These are phyloP conservation scores for Gyromitra esculenta DNA, from an alignment of 2,329 filamentous ascomycete species.

Conservation along the genomic window DNA sequence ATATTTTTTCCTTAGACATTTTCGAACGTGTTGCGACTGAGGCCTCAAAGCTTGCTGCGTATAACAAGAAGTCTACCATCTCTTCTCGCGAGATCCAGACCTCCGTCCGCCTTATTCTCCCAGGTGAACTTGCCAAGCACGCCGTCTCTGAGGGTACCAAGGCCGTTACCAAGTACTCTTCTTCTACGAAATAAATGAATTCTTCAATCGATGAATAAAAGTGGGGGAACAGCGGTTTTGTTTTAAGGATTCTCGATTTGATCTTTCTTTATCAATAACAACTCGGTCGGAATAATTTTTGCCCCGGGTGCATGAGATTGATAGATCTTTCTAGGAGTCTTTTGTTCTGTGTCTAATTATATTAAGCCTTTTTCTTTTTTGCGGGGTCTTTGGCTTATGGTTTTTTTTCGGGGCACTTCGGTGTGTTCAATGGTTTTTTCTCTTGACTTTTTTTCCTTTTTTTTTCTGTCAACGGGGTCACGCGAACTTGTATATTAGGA, in stretches of 20 bases:
- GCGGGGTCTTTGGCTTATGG: constrained; percentile 53
- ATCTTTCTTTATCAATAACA: constrained; percentile 45
- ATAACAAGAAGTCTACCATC: constrained; percentile 99
- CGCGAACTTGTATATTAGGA: constrained; percentile 53
- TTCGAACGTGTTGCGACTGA: constrained; percentile 99
- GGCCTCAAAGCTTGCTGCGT: constrained; percentile 97
- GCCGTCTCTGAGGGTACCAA: constrained; percentile 99
- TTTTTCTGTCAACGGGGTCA: constrained; percentile 53
- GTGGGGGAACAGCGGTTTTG: constrained; percentile 45
- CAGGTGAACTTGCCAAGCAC: constrained; percentile 99
- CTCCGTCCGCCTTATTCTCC: constrained; percentile 95
- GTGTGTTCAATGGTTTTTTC: constrained; percentile 52
- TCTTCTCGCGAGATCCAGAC: constrained; percentile 99
- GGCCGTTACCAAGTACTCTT: constrained; percentile 99
- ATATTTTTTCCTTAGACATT: constrained; percentile 73
- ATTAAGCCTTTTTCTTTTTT: constrained; percentile 53
- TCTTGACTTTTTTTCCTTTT: constrained; percentile 47
- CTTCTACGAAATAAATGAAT: constrained; percentile 88
- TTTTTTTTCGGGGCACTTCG: constrained; percentile 50
- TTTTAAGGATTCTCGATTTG: constrained; percentile 48
- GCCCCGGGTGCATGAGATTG: constrained; percentile 37
- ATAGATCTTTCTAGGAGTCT: constrained; percentile 48
- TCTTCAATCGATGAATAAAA: constrained; percentile 48
- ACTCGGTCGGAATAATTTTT: constrained; percentile 36
- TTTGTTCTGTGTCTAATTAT: constrained; percentile 54